phyloP scores from a whole-genome alignment of 2,329 filamentous ascomycete species.

The Colletotrichum chlorophyti region DNA sequence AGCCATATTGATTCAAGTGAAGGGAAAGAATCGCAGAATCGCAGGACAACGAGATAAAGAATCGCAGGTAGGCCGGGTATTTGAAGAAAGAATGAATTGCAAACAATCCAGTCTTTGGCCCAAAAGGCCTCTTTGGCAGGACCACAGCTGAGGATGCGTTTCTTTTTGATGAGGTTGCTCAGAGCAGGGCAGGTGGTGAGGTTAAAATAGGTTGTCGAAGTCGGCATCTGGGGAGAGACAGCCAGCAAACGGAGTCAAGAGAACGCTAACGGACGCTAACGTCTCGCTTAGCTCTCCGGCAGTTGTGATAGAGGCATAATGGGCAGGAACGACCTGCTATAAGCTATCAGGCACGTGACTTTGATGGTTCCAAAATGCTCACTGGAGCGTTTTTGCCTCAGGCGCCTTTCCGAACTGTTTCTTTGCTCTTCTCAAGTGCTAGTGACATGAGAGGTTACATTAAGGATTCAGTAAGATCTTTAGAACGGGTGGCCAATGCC shows the following conservation, averaged over 20 bases:
- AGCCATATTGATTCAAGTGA: not conserved
- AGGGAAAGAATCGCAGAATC: not conserved
- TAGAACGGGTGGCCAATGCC: too few relatives aligned
- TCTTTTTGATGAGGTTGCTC: not conserved
- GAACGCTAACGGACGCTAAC: not conserved
- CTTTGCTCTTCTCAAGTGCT: too few relatives aligned
- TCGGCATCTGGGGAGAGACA: not conserved
- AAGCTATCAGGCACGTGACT: slow-evolving; percentile 6
- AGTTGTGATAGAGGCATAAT: not conserved
- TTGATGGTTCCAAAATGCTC: slow-evolving; percentile 1
- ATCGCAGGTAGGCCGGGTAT: too few relatives aligned
- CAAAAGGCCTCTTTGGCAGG: not conserved
- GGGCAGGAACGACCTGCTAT: not conserved
- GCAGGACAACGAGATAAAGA: too few relatives aligned
- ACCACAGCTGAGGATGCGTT: not conserved
- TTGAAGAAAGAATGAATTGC: too few relatives aligned
- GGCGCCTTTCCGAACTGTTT: too few relatives aligned
- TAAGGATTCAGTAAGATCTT: not conserved
- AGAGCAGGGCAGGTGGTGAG: not conserved
- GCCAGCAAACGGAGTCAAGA: not conserved
- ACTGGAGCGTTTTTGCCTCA: slow-evolving; percentile 4
- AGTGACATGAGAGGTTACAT: not conserved
- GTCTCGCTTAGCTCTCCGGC: not conserved
- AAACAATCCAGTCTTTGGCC: too few relatives aligned
- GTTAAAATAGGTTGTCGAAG: not conserved